Percentiles rank a stretch among this genome's conserved stretches.
phyloP scores from a whole-genome alignment of 2,329 filamentous ascomycete species.

The Acarospora socialis region DNA sequence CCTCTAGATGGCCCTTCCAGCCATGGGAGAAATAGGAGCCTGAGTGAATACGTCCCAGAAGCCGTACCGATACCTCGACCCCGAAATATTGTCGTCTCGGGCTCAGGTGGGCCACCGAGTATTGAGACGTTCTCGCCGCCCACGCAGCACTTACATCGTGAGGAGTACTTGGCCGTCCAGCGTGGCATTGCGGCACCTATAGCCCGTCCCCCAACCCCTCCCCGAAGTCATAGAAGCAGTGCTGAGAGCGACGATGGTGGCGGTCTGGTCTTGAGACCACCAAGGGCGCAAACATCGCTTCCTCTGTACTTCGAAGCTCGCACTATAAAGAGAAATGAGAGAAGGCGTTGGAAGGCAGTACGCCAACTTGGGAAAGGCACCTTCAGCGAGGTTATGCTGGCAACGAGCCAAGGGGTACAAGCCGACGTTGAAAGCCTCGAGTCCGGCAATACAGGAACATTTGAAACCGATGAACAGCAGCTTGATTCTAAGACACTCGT shows the following conservation, averaged over 20 bases:
- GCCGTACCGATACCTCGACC: conserved; percentile 49
- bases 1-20: conserved; percentile 20
- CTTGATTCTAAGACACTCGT: conserved; percentile 68
- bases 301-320: conserved; percentile 46
- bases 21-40: conserved; percentile 62
- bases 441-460: neutral
- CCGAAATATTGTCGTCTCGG: conserved; percentile 60
- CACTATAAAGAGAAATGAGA: conserved; percentile 52
- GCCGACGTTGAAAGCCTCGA: conserved; percentile 33
- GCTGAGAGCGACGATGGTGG: conserved; percentile 38
- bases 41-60: conserved; percentile 79
- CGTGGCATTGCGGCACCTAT: conserved; percentile 52
- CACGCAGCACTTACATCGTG: conserved; percentile 50
- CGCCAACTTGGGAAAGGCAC: conserved; percentile 80
- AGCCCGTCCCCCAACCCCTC: conserved; percentile 62
- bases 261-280: conserved; percentile 26
- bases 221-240: conserved; percentile 53
- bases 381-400: conserved; percentile 87
- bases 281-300: conserved; percentile 30
- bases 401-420: conserved; percentile 56
- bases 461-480: conserved; percentile 29
- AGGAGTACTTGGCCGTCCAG: conserved; percentile 65
- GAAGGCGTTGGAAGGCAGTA: conserved; percentile 64
- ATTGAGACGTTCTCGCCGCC: conserved; percentile 36
- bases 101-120: conserved; percentile 34